A percentile compares a stretch with the other conserved stretches of the same genome.
phyloP scores from a whole-genome alignment of 1,139 yeast species.

The Yamadazyma trypodendri region DNA sequence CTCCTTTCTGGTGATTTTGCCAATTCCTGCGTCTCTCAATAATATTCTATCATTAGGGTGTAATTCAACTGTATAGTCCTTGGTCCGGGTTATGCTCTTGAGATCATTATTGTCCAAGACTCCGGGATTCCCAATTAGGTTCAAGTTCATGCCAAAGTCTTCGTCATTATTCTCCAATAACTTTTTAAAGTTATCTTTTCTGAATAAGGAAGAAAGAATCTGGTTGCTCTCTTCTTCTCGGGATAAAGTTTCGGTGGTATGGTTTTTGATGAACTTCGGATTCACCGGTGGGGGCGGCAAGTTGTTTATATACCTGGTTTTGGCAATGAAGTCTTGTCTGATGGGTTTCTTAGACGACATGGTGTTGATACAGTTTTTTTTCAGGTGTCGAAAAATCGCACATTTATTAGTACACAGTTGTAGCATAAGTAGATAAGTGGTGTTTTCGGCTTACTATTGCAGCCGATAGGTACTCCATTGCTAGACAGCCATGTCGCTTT shows the following conservation, averaged over 20 bases:
- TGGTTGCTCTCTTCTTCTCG: slow-evolving; percentile 57
- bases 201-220: slow-evolving; percentile 69
- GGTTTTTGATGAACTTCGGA: slow-evolving; percentile 72
- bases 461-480: too few relatives aligned
- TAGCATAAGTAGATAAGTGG: too few relatives aligned
- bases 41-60: slow-evolving; percentile 78
- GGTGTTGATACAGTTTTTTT: neutral
- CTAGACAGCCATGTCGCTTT: too few relatives aligned
- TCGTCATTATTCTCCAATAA: slow-evolving; percentile 70
- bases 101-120: slow-evolving; percentile 65
- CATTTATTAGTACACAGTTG: neutral
- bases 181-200: slow-evolving; percentile 70
- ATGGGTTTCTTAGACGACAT: slow-evolving; percentile 41
- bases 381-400: slow-evolving; percentile 1
- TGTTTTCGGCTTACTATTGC: too few relatives aligned
- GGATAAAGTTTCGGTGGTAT: slow-evolving; percentile 38
- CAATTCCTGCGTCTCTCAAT: slow-evolving; percentile 73
- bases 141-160: slow-evolving; percentile 74
- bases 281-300: slow-evolving; percentile 94
- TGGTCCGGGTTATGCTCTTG: slow-evolving; percentile 35
- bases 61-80: slow-evolving; percentile 34
- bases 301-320: slow-evolving; percentile 79
- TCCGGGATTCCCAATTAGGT: slow-evolving; percentile 66
- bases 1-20: slow-evolving; percentile 48
- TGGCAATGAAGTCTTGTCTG: slow-evolving; percentile 87